Conservation (phyloP, 306 rosid species). For the Gillenia trifoliata region DNA sequence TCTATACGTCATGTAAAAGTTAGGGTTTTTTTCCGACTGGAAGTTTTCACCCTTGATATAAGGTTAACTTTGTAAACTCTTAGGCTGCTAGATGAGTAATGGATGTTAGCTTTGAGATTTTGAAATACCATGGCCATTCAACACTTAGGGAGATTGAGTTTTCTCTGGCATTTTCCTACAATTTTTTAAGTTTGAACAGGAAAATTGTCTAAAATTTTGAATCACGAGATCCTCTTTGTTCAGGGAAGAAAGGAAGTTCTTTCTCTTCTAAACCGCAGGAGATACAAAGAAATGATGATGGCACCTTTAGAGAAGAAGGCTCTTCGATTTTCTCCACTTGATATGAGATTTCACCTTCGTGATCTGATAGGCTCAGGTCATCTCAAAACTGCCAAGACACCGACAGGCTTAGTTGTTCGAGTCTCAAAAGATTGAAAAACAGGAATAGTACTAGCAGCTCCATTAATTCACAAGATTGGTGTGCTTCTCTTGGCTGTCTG, state of each 20-base stretch:
- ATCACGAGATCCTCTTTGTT: slow-evolving; percentile 16
- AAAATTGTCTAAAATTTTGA: not conserved
- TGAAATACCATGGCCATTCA: not conserved
- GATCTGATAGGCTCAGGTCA: slow-evolving; percentile 90
- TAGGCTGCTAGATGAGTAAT: not conserved
- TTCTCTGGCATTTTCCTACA: not conserved
- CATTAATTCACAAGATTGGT: slow-evolving; percentile 11
- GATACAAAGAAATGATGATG: slow-evolving; percentile 74
- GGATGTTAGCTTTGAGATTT: not conserved
- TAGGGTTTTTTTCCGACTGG: not conserved
- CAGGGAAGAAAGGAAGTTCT: slow-evolving; percentile 95
- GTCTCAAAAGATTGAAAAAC: slow-evolving; percentile 61
- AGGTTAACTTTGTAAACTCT: not conserved
- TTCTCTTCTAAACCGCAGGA: slow-evolving; percentile 65
- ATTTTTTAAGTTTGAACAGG: not conserved
- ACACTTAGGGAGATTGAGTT: not conserved
- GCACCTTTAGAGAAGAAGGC: slow-evolving; percentile 72
- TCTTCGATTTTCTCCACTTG: slow-evolving; percentile 71
- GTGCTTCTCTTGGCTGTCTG: slow-evolving; percentile 15
- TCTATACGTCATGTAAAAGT: not conserved
- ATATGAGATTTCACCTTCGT: slow-evolving; percentile 82
- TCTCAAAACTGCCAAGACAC: slow-evolving; percentile 55
- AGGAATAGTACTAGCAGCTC: slow-evolving; percentile 6
- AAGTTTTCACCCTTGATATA: not conserved
- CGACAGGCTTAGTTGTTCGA: slow-evolving; percentile 67